Evolutionary conservation across 108 stramenopile genomes (phyloP).

Genomic region (Cyclotella kingstonii): DNA sequence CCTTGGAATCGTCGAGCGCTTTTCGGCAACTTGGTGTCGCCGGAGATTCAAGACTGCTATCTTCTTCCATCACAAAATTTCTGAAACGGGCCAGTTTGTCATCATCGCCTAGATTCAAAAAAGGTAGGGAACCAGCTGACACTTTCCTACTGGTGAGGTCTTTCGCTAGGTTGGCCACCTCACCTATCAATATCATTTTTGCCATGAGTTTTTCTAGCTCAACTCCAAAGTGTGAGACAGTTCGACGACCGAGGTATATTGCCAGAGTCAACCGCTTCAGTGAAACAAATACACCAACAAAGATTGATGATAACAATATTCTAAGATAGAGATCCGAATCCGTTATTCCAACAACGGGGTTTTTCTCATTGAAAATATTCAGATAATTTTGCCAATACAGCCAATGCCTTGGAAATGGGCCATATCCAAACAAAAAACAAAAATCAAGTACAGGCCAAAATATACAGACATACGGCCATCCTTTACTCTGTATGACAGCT

Average conservation of each 20-base stretch:
- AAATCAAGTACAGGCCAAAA: conserved; percentile 47
- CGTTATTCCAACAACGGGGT: conserved; percentile 29
- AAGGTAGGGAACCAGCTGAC: background rate
- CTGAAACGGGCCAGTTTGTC: conserved; percentile 31
- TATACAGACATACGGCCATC: conserved; percentile 33
- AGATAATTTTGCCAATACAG: conserved; percentile 42
- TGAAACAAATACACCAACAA: conserved; percentile 47
- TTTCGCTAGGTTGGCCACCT: conserved; percentile 50
- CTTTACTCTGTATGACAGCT: conserved; percentile 41
- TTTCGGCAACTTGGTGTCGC: conserved; percentile 6
- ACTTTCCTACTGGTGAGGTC: conserved; percentile 33
- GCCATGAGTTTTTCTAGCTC: conserved; percentile 57
- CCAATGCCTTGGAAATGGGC: conserved; percentile 39
- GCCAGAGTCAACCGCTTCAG: conserved; percentile 62
- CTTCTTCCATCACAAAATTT: conserved; percentile 17
- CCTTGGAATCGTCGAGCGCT: background rate
- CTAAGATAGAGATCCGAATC: conserved; percentile 13
- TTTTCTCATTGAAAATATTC: conserved; percentile 37
- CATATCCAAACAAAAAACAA: conserved; percentile 26
- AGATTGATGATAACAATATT: conserved; percentile 19
- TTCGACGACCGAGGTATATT: conserved; percentile 56
- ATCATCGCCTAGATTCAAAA: background rate
- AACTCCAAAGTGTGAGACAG: conserved; percentile 49
- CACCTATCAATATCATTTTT: conserved; percentile 62
- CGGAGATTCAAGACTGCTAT: conserved; percentile 4